Base-by-base conservation (phyloP, 225 moss, liverwort and hornwort genomes). In the Marchantia paleacea region DNA sequence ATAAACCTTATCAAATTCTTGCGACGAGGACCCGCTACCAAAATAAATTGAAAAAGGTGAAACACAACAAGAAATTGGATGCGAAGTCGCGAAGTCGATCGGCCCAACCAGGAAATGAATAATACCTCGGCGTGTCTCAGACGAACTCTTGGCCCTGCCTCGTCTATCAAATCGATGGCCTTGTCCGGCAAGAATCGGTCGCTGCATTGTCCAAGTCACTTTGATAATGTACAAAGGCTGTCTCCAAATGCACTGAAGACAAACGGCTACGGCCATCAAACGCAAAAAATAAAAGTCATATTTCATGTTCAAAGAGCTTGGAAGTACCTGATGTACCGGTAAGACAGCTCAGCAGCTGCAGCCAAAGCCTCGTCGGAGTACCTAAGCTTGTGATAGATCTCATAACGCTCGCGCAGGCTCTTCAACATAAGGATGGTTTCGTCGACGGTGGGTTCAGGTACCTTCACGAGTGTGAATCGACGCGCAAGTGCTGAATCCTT, bases 401-500 rank as follows among this genome's bases (percentile, higher is more conserved):
- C 97, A 58, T 97, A 97, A 83, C 97, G 82, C 85, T 97, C 97
- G 30, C 97, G 90, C 83, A 97, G 82, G 22, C 97, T 93, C 78
- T 94, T 92, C 31, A 97, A 83, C 75, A 97, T 97, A 69, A 89
- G 89, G 68, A 97, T 94, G 30, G 97, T 97, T 80, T 97, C 97
- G 0, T 94, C 97, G 69, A 97, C 97, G 22, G 91, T 88, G 16
- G 97, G 97, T 76, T 97, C 97, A 61, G 97, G 97, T 16, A 97
- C 97, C 84, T 93, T 81, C 12, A 97, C 97, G 72, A 94, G 94
- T 81, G 94, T 94, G 80, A 97, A 94, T 55, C 97, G 90, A 77
- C 97, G 93, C 80, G 94, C 97, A 82, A 97, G 89, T 2, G 97
- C 97, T 73, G 97, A 92, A 73, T 97, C 97, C 86, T 97, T 97